Percentiles rank a stretch among this genome's conserved stretches.
Conservation (phyloP, 352 stramenopile species). For the Globisporangium solare region DNA sequence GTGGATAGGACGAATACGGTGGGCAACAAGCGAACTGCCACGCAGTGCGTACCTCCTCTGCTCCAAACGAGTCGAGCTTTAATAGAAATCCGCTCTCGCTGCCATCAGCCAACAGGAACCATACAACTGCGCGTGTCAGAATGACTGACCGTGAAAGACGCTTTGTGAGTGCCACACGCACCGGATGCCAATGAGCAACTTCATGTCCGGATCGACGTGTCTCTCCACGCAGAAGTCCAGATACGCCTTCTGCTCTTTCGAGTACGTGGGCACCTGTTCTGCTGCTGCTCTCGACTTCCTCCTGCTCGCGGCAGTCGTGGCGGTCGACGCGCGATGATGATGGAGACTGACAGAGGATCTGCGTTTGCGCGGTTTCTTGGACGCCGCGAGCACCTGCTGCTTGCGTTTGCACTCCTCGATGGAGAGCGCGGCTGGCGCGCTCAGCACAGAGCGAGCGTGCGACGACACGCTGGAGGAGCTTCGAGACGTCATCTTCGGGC, state of each 20-base stretch:
- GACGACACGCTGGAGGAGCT: slow-evolving; percentile 1
- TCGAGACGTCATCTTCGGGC: background rate
- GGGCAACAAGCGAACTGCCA: too few relatives aligned
- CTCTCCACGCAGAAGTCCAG: slow-evolving; percentile 54
- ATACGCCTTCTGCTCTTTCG: slow-evolving; percentile 45
- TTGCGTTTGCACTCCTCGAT: slow-evolving; percentile 61
- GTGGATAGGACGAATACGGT: background rate
- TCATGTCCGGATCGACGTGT: slow-evolving; percentile 39
- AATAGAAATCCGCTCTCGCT: slow-evolving; percentile 32
- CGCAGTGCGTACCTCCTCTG: slow-evolving; percentile 36
- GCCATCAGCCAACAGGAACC: background rate
- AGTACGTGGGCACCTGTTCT: slow-evolving; percentile 21
- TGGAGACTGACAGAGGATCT: background rate
- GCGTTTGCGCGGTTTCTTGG: slow-evolving; percentile 12
- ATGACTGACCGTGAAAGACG: background rate
- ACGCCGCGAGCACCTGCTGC: slow-evolving; percentile 39
- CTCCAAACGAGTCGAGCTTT: slow-evolving; percentile 46
- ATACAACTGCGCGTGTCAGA: background rate
- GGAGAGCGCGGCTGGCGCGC: slow-evolving; percentile 25
- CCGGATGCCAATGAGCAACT: slow-evolving; percentile 35
- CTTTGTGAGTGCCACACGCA: background rate
- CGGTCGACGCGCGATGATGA: background rate
- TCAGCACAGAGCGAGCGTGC: background rate
- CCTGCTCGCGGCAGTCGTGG: background rate
- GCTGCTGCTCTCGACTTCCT: background rate